Evolutionary conservation across 176 grass and related monocot genomes (phyloP).

Genomic region (Bothriochloa decipiens): DNA sequence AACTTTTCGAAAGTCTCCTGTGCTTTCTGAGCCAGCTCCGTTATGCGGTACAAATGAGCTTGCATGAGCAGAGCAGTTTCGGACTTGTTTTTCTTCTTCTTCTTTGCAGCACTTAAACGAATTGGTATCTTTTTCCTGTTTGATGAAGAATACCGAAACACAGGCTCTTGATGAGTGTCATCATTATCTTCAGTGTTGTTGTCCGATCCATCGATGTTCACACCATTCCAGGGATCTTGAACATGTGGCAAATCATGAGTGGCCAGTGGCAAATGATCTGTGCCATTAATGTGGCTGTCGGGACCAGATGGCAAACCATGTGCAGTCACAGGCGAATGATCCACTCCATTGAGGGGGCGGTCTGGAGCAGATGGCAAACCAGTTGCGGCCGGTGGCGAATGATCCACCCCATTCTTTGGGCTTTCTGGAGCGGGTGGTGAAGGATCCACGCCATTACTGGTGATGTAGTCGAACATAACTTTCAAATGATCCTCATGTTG

Average conservation of each 20-base stretch:
- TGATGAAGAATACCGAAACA: neutral
- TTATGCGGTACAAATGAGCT: constrained; percentile 38
- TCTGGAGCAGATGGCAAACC: constrained; percentile 5
- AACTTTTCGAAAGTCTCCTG: constrained; percentile 47
- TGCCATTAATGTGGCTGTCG: neutral
- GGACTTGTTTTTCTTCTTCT: constrained; percentile 36
- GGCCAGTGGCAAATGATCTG: neutral
- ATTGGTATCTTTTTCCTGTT: constrained; percentile 28
- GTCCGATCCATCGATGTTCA: constrained; percentile 19
- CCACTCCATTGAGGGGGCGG: neutral
- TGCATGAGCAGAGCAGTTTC: constrained; percentile 45
- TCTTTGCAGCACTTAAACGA: constrained; percentile 33
- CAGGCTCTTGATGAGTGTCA: neutral
- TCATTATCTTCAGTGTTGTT: constrained; percentile 22
- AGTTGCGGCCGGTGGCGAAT: neutral
- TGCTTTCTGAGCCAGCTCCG: constrained; percentile 47
- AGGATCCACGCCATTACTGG: constrained; percentile 36
- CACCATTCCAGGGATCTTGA: constrained; percentile 22
- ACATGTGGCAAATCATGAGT: neutral
- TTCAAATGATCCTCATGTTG: constrained; percentile 39
- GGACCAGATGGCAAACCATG: constrained; percentile 8
- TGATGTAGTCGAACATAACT: constrained; percentile 49
- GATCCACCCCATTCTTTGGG: constrained; percentile 9
- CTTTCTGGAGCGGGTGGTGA: neutral
- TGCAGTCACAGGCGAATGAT: neutral